phyloP scores from a whole-genome alignment of 495 filamentous ascomycete species.

The Filosporella fistucella region DNA sequence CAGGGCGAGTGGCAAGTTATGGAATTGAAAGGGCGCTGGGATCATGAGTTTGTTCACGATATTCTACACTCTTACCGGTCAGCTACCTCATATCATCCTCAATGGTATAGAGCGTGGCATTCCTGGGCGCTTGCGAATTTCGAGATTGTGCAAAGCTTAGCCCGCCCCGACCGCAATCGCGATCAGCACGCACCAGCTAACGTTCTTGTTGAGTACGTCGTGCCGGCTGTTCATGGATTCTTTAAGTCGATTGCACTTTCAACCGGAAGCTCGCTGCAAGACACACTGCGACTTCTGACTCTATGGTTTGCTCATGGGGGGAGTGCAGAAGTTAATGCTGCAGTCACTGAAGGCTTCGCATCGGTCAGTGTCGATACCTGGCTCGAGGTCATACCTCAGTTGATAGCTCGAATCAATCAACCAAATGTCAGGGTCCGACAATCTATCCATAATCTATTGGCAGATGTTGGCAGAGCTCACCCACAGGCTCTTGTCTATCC shows the following conservation, averaged over 20 bases:
- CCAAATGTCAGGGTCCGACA: slow-evolving; percentile 79
- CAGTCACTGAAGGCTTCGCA: slow-evolving; percentile 83
- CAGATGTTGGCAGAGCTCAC: slow-evolving; percentile 88
- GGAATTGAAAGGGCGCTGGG: slow-evolving; percentile 81
- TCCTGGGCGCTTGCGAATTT: slow-evolving; percentile 99
- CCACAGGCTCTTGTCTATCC: slow-evolving; percentile 99
- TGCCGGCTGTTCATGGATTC: slow-evolving; percentile 91
- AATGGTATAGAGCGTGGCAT: slow-evolving; percentile 99
- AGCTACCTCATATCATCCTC: slow-evolving; percentile 84
- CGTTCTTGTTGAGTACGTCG: slow-evolving; percentile 79
- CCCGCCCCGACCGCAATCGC: slow-evolving; percentile 53
- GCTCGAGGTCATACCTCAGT: slow-evolving; percentile 95
- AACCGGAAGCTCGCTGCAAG: slow-evolving; percentile 86
- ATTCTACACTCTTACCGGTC: slow-evolving; percentile 83
- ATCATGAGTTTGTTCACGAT: slow-evolving; percentile 66
- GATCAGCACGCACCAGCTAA: slow-evolving; percentile 44
- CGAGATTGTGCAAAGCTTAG: slow-evolving; percentile 84
- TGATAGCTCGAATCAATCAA: slow-evolving; percentile 97
- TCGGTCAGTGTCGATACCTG: slow-evolving; percentile 94
- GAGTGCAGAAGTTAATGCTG: slow-evolving; percentile 76
- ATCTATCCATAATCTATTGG: slow-evolving; percentile 84
- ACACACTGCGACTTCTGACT: slow-evolving; percentile 87
- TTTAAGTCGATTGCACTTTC: slow-evolving; percentile 93
- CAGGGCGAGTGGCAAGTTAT: slow-evolving; percentile 93
- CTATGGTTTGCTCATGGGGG: slow-evolving; percentile 96